These are phyloP conservation scores for Beauveria brongniartii DNA, from an alignment of 2,329 filamentous ascomycete genomes.

Conservation along the genomic window DNA sequence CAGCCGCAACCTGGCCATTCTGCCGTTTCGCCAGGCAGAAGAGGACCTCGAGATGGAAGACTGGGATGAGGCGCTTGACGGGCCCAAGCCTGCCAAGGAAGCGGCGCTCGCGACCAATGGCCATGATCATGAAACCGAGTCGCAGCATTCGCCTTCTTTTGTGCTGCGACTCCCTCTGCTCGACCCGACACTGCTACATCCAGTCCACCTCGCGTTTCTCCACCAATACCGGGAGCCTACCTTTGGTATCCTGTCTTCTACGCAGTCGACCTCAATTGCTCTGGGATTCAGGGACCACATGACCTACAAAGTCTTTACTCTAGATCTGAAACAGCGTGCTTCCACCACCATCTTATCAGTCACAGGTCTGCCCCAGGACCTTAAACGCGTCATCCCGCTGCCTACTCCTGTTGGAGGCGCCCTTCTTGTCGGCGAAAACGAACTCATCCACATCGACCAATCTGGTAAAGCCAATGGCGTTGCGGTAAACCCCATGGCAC, in stretches of 20 bases:
- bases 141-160: constrained; percentile 84
- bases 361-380: constrained; percentile 73
- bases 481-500: constrained; percentile 85
- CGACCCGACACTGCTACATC: constrained; percentile 79
- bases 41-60: constrained; percentile 89
- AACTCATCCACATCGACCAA: constrained; percentile 92
- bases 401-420: constrained; percentile 83
- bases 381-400: constrained; percentile 74
- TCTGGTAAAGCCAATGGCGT: constrained; percentile 89
- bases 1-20: constrained; percentile 76
- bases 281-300: constrained; percentile 79
- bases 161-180: constrained; percentile 83
- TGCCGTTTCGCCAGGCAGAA: constrained; percentile 80
- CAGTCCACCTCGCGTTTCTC: constrained; percentile 85
- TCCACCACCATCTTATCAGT: constrained; percentile 91
- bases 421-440: constrained; percentile 77
- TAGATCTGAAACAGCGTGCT: constrained; percentile 87
- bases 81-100: constrained; percentile 48
- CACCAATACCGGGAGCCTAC: constrained; percentile 97
- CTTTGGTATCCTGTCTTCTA: constrained; percentile 85
- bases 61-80: constrained; percentile 77
- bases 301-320: constrained; percentile 87
- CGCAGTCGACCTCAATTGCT: constrained; percentile 62
- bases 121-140: constrained; percentile 34
- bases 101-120: constrained; percentile 26